These are phyloP conservation scores for Pythium volutum DNA, from an alignment of 352 stramenopile species.

Conservation along the genomic window DNA sequence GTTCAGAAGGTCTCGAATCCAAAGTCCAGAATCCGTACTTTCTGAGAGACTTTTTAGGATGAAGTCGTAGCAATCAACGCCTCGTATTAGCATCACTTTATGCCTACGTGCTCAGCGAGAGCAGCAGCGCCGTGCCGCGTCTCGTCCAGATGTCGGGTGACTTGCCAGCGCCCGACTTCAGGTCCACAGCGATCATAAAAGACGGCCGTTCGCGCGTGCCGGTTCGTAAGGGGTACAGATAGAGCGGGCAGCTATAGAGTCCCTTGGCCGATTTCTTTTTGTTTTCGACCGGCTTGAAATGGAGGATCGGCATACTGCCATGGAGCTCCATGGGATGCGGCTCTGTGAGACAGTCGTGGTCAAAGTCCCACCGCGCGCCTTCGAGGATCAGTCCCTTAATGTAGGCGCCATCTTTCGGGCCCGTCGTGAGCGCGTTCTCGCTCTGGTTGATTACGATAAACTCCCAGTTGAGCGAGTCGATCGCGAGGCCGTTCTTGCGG, in stretches of 20 bases:
- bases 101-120: conserved; percentile 81
- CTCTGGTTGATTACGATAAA: conserved; percentile 92
- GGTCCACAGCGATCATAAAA: conserved; percentile 93
- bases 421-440: conserved; percentile 70
- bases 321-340: conserved; percentile 92
- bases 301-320: conserved; percentile 90
- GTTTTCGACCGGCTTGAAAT: conserved; percentile 94
- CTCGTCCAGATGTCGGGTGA: conserved; percentile 93
- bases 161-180: conserved; percentile 86
- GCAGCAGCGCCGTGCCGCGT: conserved; percentile 89
- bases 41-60: no score
- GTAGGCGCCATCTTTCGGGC: conserved; percentile 90
- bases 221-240: conserved; percentile 96
- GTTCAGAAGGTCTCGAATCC: no score
- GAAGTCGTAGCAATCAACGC: neutral
- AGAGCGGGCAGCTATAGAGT: conserved; percentile 93
- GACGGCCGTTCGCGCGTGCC: conserved; percentile 93
- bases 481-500: conserved; percentile 93
- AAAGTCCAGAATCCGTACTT: no score
- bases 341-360: conserved; percentile 87
- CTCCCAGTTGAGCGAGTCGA: conserved; percentile 95
- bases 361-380: conserved; percentile 90
- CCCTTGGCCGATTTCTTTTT: conserved; percentile 94
- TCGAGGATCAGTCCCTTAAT: conserved; percentile 92
- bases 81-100: neutral